A percentile compares a stretch with the other conserved stretches of the same genome.
Conservation (phyloP, 148 eudicot species). For the Rhododendron molle region DNA sequence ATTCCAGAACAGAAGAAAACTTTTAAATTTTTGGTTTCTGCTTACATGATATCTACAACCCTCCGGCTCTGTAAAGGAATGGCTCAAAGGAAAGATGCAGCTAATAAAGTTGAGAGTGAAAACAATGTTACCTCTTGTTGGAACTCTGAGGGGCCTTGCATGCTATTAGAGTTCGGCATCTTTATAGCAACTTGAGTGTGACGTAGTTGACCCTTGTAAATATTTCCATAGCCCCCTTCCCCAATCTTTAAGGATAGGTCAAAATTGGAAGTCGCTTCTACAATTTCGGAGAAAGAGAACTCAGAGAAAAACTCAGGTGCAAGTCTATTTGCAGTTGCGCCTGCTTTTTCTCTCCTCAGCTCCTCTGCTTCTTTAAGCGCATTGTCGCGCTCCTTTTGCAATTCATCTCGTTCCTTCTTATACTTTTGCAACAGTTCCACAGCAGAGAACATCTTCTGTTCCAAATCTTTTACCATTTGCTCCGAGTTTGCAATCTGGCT, state of each 20-base stretch:
- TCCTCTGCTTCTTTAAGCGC: constrained; percentile 55
- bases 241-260: constrained; percentile 63
- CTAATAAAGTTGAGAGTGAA: constrained; percentile 1
- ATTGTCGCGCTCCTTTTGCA: constrained; percentile 56
- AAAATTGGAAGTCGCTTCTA: constrained; percentile 60
- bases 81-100: background rate
- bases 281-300: constrained; percentile 62
- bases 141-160: constrained; percentile 66
- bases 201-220: constrained; percentile 59
- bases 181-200: constrained; percentile 81
- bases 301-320: constrained; percentile 42
- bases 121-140: constrained; percentile 67
- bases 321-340: constrained; percentile 32
- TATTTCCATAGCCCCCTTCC: constrained; percentile 79
- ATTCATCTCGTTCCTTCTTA: constrained; percentile 66
- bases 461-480: constrained; percentile 44
- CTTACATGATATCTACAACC: background rate
- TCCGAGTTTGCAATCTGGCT: constrained; percentile 46
- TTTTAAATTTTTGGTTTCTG: background rate
- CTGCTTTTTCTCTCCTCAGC: constrained; percentile 36
- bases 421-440: constrained; percentile 62
- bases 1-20: background rate
- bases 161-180: constrained; percentile 47
- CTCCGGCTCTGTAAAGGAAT: background rate
- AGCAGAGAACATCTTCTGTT: constrained; percentile 59